A percentile compares a stretch with the other conserved stretches of the same genome.
Evolutionary conservation across 192 early-diverging fungal species (phyloP).

Genomic region (Cetraspora pellucida): DNA sequence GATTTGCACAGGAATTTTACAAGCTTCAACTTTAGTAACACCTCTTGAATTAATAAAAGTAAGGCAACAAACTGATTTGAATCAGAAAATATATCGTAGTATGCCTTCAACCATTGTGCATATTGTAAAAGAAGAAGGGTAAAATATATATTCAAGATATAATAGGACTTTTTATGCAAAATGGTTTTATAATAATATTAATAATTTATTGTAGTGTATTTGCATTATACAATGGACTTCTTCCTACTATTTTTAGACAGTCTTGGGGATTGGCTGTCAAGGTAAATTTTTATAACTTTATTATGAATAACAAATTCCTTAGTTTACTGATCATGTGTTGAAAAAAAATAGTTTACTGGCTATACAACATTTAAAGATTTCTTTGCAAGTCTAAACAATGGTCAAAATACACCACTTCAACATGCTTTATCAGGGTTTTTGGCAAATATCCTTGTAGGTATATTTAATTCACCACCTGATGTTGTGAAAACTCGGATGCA

Average conservation of each 20-base stretch:
- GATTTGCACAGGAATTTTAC: slow-evolving; percentile 48
- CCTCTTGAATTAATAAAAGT: slow-evolving; percentile 51
- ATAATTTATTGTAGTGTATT: slow-evolving; percentile 32
- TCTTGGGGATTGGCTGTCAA: slow-evolving; percentile 43
- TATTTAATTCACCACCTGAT: slow-evolving; percentile 49
- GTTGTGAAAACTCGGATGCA: slow-evolving; percentile 54
- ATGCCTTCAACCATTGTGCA: slow-evolving; percentile 38
- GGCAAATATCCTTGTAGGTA: slow-evolving; percentile 45
- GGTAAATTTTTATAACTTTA: neutral
- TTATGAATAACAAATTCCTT: no score
- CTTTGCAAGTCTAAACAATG: slow-evolving; percentile 35
- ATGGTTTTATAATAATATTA: neutral
- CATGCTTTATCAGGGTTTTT: slow-evolving; percentile 47
- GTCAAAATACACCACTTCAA: slow-evolving; percentile 42
- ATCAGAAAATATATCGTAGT: slow-evolving; percentile 42
- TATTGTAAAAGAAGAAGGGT: slow-evolving; percentile 48
- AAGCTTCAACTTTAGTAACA: slow-evolving; percentile 49
- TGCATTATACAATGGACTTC: slow-evolving; percentile 46
- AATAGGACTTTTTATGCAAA: neutral
- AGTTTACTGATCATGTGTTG: neutral
- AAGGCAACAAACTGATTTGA: slow-evolving; percentile 49
- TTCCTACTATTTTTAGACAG: slow-evolving; percentile 48
- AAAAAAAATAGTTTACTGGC: slow-evolving; percentile 37
- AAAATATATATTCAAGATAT: neutral
- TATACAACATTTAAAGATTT: slow-evolving; percentile 44